Evolutionary conservation across 75 land plant genomes (phyloP).

Genomic region (Selaginella tamariscina): DNA sequence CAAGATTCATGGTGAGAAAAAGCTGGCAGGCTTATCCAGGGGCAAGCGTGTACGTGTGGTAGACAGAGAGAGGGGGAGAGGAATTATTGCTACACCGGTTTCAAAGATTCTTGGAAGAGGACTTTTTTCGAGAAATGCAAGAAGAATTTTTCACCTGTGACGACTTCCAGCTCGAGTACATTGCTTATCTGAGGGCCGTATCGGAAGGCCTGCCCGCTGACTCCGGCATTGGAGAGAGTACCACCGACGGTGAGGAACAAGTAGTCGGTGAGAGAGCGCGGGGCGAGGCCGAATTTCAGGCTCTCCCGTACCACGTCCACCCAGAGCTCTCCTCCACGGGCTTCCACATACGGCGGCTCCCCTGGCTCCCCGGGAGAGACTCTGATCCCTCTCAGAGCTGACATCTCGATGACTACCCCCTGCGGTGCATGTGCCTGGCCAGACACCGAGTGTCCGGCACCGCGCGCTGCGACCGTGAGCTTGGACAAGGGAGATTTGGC

Average conservation of each 20-base stretch:
- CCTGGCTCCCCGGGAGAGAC: background rate
- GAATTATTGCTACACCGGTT: background rate
- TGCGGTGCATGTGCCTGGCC: slow-evolving; percentile 16
- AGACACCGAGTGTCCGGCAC: slow-evolving; percentile 10
- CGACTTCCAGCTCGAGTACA: slow-evolving; percentile 50
- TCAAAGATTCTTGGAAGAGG: background rate
- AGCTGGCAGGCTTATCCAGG: background rate
- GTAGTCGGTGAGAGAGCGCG: slow-evolving; percentile 53
- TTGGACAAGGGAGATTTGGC: background rate
- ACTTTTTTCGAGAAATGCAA: no score
- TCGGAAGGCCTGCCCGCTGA: slow-evolving; percentile 52
- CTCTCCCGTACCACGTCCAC: slow-evolving; percentile 37
- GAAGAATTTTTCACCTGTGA: slow-evolving; percentile 34
- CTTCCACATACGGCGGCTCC: slow-evolving; percentile 22
- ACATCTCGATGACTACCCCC: slow-evolving; percentile 14
- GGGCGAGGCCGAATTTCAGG: slow-evolving; percentile 32
- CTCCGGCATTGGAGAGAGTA: slow-evolving; percentile 51
- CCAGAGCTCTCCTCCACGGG: slow-evolving; percentile 38
- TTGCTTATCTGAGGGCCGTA: slow-evolving; percentile 58
- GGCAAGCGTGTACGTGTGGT: background rate
- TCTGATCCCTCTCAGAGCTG: slow-evolving; percentile 8
- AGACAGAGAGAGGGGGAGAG: background rate
- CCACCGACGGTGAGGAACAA: slow-evolving; percentile 49
- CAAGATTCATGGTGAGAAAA: no score
- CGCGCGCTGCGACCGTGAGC: slow-evolving; percentile 11